A percentile compares a stretch with the other conserved stretches of the same genome.
These are phyloP conservation scores for Hortiboletus rubellus DNA, from an alignment of 1,284 basidiomycete species.

Conservation along the genomic window DNA sequence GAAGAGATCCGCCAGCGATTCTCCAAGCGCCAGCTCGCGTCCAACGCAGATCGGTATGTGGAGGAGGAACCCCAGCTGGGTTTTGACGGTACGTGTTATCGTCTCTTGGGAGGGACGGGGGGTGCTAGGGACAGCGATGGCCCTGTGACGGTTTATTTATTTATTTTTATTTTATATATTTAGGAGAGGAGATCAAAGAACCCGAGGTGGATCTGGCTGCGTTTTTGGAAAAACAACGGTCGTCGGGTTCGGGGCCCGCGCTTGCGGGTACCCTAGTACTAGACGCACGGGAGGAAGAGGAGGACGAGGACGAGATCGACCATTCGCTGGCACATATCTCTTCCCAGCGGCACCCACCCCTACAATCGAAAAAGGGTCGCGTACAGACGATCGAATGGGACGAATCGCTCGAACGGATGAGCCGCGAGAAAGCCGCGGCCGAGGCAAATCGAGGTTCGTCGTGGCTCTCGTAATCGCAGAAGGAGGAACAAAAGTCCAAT, in stretches of 20 bases:
- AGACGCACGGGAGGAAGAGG: conserved; percentile 29
- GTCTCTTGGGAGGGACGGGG: too few species aligned
- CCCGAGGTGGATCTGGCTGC: conserved; percentile 70
- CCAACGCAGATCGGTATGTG: conserved; percentile 69
- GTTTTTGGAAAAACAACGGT: conserved; percentile 62
- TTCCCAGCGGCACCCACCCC: conserved; percentile 26
- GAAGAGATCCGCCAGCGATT: conserved; percentile 53
- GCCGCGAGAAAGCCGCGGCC: conserved; percentile 64
- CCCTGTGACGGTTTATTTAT: too few species aligned
- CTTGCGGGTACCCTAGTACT: background rate
- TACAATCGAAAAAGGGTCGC: conserved; percentile 56
- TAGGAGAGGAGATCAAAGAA: conserved; percentile 67
- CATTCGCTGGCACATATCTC: conserved; percentile 54
- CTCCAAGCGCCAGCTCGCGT: conserved; percentile 54
- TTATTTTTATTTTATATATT: background rate
- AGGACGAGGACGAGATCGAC: conserved; percentile 67
- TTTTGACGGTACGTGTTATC: conserved; percentile 53
- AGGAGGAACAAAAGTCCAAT: background rate
- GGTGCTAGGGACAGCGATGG: too few species aligned
- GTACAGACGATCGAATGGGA: conserved; percentile 67
- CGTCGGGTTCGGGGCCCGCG: conserved; percentile 37
- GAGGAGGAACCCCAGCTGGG: conserved; percentile 65
- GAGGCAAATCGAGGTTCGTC: conserved; percentile 68
- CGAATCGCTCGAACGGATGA: conserved; percentile 59
- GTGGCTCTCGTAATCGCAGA: background rate